Percentiles rank a stretch among this genome's conserved stretches.
These are phyloP conservation scores for Clavispora santaluciae DNA, from an alignment of 805 yeast genomes.

Conservation along the genomic window DNA sequence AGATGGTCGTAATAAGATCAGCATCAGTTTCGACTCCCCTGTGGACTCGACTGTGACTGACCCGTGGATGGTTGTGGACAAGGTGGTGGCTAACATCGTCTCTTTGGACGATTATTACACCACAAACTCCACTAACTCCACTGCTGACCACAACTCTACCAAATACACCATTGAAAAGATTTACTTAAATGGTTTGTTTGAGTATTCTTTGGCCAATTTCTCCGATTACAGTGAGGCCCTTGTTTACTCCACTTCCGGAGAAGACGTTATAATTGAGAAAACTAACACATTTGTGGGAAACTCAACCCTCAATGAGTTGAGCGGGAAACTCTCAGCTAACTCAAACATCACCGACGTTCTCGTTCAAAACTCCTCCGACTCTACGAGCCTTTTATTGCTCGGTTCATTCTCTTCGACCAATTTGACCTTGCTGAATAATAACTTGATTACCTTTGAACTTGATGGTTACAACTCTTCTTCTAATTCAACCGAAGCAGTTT, in stretches of 20 bases:
- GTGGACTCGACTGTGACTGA: constrained; percentile 17
- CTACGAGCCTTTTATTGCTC: constrained; percentile 33
- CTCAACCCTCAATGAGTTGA: constrained; percentile 34
- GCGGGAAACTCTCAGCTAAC: constrained; percentile 24
- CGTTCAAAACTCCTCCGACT: constrained; percentile 15
- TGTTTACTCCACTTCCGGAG: constrained; percentile 18
- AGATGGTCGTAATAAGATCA: constrained; percentile 26
- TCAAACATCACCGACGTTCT: constrained; percentile 33
- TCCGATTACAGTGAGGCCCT: constrained; percentile 25
- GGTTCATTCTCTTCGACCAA: constrained; percentile 43
- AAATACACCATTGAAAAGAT: constrained; percentile 20
- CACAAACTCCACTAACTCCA: constrained; percentile 10
- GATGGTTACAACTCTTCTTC: constrained; percentile 27
- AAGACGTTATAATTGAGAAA: constrained; percentile 21
- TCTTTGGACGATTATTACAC: constrained; percentile 40
- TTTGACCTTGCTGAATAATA: constrained; percentile 21
- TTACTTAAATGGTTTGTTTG: constrained; percentile 72
- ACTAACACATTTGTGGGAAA: constrained; percentile 37
- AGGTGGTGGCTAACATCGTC: constrained; percentile 47
- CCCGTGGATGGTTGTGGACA: constrained; percentile 67
- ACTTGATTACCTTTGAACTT: constrained; percentile 25
- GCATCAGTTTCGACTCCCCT: constrained; percentile 22
- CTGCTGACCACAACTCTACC: constrained; percentile 14
- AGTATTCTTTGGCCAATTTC: constrained; percentile 71
- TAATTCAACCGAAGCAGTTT: constrained; percentile 22